phyloP scores from a whole-genome alignment of 768 basidiomycete genomes.

The Pholiota conissans region DNA sequence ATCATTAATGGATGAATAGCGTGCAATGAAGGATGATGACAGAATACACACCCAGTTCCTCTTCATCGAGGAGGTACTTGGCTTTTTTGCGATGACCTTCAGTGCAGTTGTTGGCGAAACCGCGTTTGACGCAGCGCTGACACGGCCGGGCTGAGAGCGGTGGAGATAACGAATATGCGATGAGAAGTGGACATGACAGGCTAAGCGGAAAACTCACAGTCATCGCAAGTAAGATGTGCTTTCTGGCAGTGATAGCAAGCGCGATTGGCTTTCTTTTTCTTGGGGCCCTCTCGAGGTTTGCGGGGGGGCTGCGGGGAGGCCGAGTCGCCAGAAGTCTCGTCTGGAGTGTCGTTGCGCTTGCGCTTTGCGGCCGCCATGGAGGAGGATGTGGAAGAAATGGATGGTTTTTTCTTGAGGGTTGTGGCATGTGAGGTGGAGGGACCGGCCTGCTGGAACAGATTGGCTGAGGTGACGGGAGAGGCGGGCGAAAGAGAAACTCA shows the following conservation, averaged over 20 bases:
- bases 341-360: conserved; percentile 61
- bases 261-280: conserved; percentile 93
- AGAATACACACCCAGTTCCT: conserved; percentile 72
- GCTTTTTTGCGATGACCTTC: conserved; percentile 98
- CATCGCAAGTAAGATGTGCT: conserved; percentile 98
- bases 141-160: conserved; percentile 81
- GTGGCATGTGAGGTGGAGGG: conserved; percentile 33
- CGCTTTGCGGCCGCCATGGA: conserved; percentile 43
- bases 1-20: conserved; percentile 23
- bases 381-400: conserved; percentile 21
- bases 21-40: conserved; percentile 18
- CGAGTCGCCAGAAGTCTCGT: conserved; percentile 52
- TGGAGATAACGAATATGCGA: conserved; percentile 15
- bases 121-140: conserved; percentile 93
- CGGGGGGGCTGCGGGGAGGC: conserved; percentile 37
- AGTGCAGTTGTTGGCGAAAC: conserved; percentile 82
- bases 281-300: conserved; percentile 72
- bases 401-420: conserved; percentile 37
- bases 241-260: conserved; percentile 97
- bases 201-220: conserved; percentile 61
- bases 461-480: conserved; percentile 30
- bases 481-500: conserved; percentile 28
- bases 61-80: conserved; percentile 93
- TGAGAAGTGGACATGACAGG: conserved; percentile 15
- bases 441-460: conserved; percentile 41